Conservation (phyloP, 768 basidiomycete genomes). For the Rhodotorula sphaerocarpa region DNA sequence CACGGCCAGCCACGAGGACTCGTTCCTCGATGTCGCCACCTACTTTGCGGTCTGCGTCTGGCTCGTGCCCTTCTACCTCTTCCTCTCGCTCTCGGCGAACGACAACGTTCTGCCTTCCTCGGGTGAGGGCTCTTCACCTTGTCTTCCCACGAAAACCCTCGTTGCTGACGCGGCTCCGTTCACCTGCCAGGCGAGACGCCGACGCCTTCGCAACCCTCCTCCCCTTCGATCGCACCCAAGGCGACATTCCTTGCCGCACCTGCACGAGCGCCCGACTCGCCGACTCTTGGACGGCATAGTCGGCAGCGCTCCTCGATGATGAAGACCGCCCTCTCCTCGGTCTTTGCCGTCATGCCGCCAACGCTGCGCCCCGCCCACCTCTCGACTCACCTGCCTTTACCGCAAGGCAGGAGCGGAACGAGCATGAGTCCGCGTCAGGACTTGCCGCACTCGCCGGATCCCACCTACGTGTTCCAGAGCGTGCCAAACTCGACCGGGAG, state of each 20-base stretch:
- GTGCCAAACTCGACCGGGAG: background rate
- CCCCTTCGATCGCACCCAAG: background rate
- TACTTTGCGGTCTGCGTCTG: conserved; percentile 50
- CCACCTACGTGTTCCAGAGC: background rate
- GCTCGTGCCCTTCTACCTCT: conserved; percentile 73
- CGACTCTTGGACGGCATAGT: conserved; percentile 9
- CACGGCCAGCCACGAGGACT: conserved; percentile 15
- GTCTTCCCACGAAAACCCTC: background rate
- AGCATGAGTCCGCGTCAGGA: background rate
- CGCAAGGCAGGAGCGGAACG: background rate
- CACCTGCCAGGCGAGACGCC: conserved; percentile 24
- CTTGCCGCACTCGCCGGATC: conserved; percentile 4
- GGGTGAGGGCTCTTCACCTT: conserved; percentile 8
- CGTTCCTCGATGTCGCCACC: conserved; percentile 49
- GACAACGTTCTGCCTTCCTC: conserved; percentile 76
- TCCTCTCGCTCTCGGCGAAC: conserved; percentile 90
- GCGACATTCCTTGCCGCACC: background rate
- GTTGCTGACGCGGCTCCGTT: too few relatives aligned
- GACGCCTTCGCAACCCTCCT: background rate
- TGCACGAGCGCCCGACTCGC: background rate
- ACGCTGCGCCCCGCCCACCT: conserved; percentile 11
- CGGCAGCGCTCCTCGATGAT: conserved; percentile 28
- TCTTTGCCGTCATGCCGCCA: conserved; percentile 22
- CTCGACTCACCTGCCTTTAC: background rate
- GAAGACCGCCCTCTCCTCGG: conserved; percentile 28